Conservation (phyloP, 2,329 filamentous ascomycete genomes). For the Zopfia rhizophila region DNA sequence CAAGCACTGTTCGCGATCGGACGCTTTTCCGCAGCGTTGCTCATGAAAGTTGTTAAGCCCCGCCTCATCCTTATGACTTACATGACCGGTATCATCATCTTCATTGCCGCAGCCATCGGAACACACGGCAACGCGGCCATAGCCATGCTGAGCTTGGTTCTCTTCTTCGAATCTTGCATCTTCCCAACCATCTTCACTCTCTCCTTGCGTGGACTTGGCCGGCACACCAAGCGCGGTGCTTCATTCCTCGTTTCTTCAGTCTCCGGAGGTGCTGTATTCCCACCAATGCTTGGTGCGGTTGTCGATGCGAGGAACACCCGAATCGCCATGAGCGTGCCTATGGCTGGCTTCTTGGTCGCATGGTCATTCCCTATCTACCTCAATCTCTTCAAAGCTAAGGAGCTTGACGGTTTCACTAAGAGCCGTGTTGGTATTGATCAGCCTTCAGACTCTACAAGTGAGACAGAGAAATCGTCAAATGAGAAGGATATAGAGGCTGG, state of each 20-base stretch:
- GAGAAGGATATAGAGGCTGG: conserved; percentile 24
- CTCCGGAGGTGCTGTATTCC: conserved; percentile 38
- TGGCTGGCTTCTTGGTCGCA: conserved; percentile 39
- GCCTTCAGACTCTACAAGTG: conserved; percentile 8
- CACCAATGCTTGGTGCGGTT: conserved; percentile 39
- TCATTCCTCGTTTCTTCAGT: conserved; percentile 37
- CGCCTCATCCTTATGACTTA: conserved; percentile 45
- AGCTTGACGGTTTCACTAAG: conserved; percentile 37
- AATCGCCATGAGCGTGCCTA: conserved; percentile 40
- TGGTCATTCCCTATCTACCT: conserved; percentile 41
- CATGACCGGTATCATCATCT: conserved; percentile 25
- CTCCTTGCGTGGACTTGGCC: conserved; percentile 35
- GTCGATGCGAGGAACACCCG: conserved; percentile 34
- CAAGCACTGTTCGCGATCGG: conserved; percentile 30
- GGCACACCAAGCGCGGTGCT: conserved; percentile 40
- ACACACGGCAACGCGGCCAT: conserved; percentile 20
- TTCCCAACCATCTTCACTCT: conserved; percentile 45
- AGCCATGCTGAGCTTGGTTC: conserved; percentile 39
- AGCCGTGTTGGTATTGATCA: conserved; percentile 24
- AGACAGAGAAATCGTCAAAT: conserved; percentile 17
- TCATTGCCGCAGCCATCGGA: conserved; percentile 21
- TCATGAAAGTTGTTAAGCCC: conserved; percentile 54
- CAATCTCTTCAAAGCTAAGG: conserved; percentile 39
- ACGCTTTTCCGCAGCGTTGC: conserved; percentile 28
- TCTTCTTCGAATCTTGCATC: conserved; percentile 42